phyloP scores from a whole-genome alignment of 768 basidiomycete genomes.

The Termitomyces sp. region DNA sequence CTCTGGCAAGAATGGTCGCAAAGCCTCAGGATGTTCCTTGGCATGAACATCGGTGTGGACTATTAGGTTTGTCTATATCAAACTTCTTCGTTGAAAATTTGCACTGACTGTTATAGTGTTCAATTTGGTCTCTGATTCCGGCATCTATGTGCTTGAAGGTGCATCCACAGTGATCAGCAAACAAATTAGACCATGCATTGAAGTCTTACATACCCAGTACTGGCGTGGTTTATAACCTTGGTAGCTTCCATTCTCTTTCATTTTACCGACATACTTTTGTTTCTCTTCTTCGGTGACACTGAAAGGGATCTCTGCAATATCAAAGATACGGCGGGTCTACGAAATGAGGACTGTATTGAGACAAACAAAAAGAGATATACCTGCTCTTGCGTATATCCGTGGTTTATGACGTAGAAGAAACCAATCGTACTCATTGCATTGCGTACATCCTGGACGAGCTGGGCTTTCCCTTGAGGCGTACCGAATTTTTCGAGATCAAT shows the following conservation, averaged over 20 bases:
- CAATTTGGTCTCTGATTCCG: constrained; percentile 61
- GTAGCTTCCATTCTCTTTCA: constrained; percentile 36
- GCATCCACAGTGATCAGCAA: too few species aligned
- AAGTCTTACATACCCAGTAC: not conserved
- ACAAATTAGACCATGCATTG: constrained; percentile 14
- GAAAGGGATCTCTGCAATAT: constrained; percentile 40
- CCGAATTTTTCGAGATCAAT: constrained; percentile 43
- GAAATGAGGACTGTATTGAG: not conserved
- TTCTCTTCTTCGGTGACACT: constrained; percentile 33
- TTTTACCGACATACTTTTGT: constrained; percentile 24
- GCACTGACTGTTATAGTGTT: constrained; percentile 54
- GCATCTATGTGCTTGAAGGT: constrained; percentile 43
- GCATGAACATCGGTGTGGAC: constrained; percentile 28
- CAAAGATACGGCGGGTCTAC: constrained; percentile 30
- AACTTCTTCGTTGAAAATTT: not conserved
- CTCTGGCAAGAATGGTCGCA: constrained; percentile 32
- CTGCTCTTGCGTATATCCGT: constrained; percentile 37
- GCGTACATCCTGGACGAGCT: constrained; percentile 34
- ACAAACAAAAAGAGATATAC: constrained; percentile 15
- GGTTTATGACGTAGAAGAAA: constrained; percentile 47
- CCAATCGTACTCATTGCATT: constrained; percentile 38
- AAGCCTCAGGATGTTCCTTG: constrained; percentile 27
- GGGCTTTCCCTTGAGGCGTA: constrained; percentile 30
- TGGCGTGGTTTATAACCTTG: constrained; percentile 25
- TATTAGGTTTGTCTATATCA: constrained; percentile 3